Percentiles rank a stretch among this genome's conserved stretches.
phyloP scores from a whole-genome alignment of 352 stramenopile species.

The Blastocystis sp. region DNA sequence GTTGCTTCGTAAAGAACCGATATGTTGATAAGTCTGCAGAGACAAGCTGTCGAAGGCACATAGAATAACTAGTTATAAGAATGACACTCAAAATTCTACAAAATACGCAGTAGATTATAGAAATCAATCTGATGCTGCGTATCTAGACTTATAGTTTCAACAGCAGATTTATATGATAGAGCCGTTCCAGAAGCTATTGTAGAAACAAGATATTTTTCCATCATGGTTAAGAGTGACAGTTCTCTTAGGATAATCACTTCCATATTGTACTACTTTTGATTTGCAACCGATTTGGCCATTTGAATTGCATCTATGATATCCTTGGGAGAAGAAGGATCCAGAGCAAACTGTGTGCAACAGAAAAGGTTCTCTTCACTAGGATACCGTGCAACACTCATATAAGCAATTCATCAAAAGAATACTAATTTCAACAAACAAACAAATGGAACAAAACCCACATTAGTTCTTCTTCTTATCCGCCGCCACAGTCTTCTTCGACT shows the following conservation, averaged over 20 bases:
- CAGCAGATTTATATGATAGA: neutral
- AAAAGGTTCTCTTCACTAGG: neutral
- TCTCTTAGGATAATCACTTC: neutral
- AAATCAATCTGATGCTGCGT: neutral
- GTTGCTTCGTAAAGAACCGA: neutral
- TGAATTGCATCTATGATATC: neutral
- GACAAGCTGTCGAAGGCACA: neutral
- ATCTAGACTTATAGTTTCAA: neutral
- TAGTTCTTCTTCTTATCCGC: neutral
- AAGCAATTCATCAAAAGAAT: neutral
- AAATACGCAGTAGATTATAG: neutral
- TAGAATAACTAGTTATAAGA: neutral
- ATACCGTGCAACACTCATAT: neutral
- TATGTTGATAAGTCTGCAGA: neutral
- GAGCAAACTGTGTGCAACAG: neutral
- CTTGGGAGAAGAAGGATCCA: neutral
- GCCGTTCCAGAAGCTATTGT: neutral
- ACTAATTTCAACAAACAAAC: neutral
- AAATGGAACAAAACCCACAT: neutral
- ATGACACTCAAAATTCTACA: neutral
- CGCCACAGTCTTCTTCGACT: neutral
- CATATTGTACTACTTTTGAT: neutral
- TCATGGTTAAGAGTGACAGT: neutral
- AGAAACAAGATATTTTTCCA: neutral
- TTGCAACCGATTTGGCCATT: neutral